Base-by-base conservation (phyloP, 2,329 filamentous ascomycete species). In the Claviceps monticola region DNA sequence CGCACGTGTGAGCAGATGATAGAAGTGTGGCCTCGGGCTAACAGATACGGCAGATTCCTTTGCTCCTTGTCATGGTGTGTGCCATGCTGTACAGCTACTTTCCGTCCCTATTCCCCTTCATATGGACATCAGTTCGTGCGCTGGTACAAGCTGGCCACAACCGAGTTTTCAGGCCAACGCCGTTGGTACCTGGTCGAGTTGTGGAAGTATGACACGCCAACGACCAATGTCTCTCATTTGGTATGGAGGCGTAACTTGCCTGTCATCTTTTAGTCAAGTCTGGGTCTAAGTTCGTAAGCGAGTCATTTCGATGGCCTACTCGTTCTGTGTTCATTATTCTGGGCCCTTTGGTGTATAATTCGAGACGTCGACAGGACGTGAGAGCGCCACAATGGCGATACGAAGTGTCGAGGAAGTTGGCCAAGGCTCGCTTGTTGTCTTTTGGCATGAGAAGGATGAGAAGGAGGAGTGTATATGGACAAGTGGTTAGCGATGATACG, bases 21-120 rank as follows among this genome's bases (percentile, higher is more conserved):
- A 11, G 38, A 26, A 16, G 4, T 34, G 1, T 34, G 29, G 21
- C 1, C 23, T 7, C 26, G 19, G 19, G 29, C 29, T 42, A 21
- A 51, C 17, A 34, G 29, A 29, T 23, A 16, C 3, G 13, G 3
- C 53, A 76, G 73, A 76, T 76, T 57, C 74, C 74, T 36, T 67
- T 76, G 39, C 70, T 78, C 16, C 54, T 75, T 21, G 57, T 72
- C 53, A 71, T 76, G 61, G 59, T 75, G 48, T 69, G 68, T 55
- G 71, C 72, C 38, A 74, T 75, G 70, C 62, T 75, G 23, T 76
- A 73, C 60, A 74, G 68, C 59, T 71, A 71, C 48, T 68, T 78
- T 36, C 76, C 78, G 1, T 70, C 74, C 50, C 68, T 76, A 7
- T 68, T 70, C 50, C 59, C 62, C 4, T 63, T 68, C 39, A 54